These are phyloP conservation scores for Fusarium drepaniforme DNA, from an alignment of 2,329 filamentous ascomycete genomes.

Conservation along the genomic window DNA sequence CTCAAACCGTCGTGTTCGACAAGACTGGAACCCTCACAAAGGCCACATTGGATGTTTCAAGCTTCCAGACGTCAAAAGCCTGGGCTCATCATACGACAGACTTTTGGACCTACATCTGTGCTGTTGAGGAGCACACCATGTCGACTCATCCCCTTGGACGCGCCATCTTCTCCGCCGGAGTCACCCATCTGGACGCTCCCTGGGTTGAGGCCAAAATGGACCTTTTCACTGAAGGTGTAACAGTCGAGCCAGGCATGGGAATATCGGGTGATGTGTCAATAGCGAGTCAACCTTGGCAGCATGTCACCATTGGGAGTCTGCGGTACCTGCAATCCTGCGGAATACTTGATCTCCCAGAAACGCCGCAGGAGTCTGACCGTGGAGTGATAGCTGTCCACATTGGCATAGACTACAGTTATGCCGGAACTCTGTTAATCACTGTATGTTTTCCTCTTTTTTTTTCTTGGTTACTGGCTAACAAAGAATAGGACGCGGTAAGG, in stretches of 20 bases:
- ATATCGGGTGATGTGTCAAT: constrained; percentile 7
- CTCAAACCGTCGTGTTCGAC: constrained; percentile 5
- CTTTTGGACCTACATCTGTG: constrained; percentile 8
- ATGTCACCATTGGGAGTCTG: constrained; percentile 5
- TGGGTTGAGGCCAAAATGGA: not conserved
- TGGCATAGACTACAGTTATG: not conserved
- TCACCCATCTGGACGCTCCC: not conserved
- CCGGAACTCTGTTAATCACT: constrained; percentile 6
- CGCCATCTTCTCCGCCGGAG: constrained; percentile 9
- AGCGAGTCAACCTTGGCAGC: not conserved
- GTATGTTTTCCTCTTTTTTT: too few species aligned
- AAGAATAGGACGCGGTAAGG: not conserved
- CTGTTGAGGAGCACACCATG: not conserved
- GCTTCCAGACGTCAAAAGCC: not conserved
- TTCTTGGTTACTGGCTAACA: too few species aligned
- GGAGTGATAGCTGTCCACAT: constrained; percentile 12
- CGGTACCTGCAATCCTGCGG: not conserved
- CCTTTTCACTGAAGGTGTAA: not conserved
- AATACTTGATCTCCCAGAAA: not conserved
- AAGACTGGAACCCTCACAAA: constrained; percentile 15
- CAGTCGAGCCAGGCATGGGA: not conserved
- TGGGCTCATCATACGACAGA: not conserved
- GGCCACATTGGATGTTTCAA: constrained; percentile 1
- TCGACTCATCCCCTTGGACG: constrained; percentile 5
- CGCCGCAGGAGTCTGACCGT: not conserved